These are phyloP conservation scores for Periconia sp. DNA, from an alignment of 2,329 filamentous ascomycete species.

Conservation along the genomic window DNA sequence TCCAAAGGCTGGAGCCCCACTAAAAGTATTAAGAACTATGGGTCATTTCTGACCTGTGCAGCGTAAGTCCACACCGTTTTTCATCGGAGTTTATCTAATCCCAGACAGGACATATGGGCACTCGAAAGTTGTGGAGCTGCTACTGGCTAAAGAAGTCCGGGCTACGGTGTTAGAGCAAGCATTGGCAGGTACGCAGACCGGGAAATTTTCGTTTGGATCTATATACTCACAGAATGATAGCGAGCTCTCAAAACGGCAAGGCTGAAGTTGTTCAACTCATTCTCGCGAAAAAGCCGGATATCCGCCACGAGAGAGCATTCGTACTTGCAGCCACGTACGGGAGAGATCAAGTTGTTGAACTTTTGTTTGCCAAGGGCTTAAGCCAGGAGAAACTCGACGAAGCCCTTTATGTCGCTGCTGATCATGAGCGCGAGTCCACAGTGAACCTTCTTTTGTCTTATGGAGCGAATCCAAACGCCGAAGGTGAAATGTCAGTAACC, in stretches of 20 bases:
- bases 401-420: slow-evolving; percentile 20
- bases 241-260: slow-evolving; percentile 20
- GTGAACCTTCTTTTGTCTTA: slow-evolving; percentile 22
- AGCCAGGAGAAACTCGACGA: slow-evolving; percentile 14
- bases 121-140: slow-evolving; percentile 16
- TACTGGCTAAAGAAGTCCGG: slow-evolving; percentile 18
- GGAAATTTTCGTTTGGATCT: not conserved
- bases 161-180: slow-evolving; percentile 21
- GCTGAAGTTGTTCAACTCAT: slow-evolving; percentile 17
- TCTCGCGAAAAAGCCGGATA: slow-evolving; percentile 12
- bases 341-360: slow-evolving; percentile 15
- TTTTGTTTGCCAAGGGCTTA: slow-evolving; percentile 14
- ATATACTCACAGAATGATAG: slow-evolving; percentile 1
- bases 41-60: slow-evolving; percentile 20
- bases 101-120: slow-evolving; percentile 20
- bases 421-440: slow-evolving; percentile 21
- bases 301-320: slow-evolving; percentile 22
- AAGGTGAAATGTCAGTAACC: slow-evolving; percentile 17
- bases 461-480: slow-evolving; percentile 20
- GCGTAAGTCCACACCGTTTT: not conserved
- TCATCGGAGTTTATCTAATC: not conserved
- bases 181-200: slow-evolving; percentile 1
- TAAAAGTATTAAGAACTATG: slow-evolving; percentile 21
- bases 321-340: slow-evolving; percentile 21
- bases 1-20: slow-evolving; percentile 17